A percentile compares a stretch with the other conserved stretches of the same genome.
Conservation (phyloP, 2,329 filamentous ascomycete genomes). For the Alternaria sp. region DNA sequence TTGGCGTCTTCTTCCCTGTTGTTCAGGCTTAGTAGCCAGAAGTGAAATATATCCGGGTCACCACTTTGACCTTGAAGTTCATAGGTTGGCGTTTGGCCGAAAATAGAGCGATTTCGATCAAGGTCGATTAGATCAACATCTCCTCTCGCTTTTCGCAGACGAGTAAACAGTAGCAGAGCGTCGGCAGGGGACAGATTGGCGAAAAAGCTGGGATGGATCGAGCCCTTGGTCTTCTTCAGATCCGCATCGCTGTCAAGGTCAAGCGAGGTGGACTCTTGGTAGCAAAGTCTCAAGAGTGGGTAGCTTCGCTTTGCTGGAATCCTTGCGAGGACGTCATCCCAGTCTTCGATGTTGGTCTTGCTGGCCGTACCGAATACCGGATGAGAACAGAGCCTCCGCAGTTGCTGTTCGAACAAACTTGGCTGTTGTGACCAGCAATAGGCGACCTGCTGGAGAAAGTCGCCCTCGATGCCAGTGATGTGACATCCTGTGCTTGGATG, state of each 20-base stretch:
- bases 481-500: slow-evolving; percentile 13
- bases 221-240: slow-evolving; percentile 15
- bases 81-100: neutral
- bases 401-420: slow-evolving; percentile 25
- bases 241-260: slow-evolving; percentile 28
- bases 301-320: slow-evolving; percentile 22
- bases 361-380: neutral
- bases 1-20: slow-evolving; percentile 16
- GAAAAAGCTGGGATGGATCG: slow-evolving; percentile 11
- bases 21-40: slow-evolving; percentile 17
- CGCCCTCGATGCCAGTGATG: slow-evolving; percentile 8
- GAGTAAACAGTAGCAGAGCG: slow-evolving; percentile 27
- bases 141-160: slow-evolving; percentile 25
- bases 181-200: slow-evolving; percentile 14
- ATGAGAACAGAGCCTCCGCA: slow-evolving; percentile 10
- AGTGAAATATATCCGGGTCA: slow-evolving; percentile 25
- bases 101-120: slow-evolving; percentile 5
- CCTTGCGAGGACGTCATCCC: slow-evolving; percentile 8
- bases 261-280: slow-evolving; percentile 8
- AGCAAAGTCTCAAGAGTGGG: slow-evolving; percentile 25
- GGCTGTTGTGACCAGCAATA: slow-evolving; percentile 33
- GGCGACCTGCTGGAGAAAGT: slow-evolving; percentile 26
- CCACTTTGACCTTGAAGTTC: neutral
- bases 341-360: neutral
- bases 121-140: slow-evolving; percentile 20